Evolutionary conservation across 768 basidiomycete genomes (phyloP), one percentile per base, ranked within the genome.

Genomic region (Galerina sulciceps): DNA sequence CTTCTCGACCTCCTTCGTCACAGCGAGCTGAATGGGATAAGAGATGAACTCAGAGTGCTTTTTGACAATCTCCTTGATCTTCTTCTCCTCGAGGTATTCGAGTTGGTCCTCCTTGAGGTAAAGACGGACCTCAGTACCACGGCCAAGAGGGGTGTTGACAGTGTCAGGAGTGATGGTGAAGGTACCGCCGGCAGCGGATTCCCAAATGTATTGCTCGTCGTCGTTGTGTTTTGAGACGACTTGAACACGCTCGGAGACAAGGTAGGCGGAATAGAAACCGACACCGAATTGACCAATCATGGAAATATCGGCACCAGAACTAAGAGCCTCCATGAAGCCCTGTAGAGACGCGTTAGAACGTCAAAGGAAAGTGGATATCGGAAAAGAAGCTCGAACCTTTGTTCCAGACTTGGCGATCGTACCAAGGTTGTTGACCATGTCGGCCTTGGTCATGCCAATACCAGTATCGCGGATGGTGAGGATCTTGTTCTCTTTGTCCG

Each of bases 31-130:
- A 72, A 99, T 99, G 64, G 97, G 97, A 81, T 99, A 99, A 31
- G 96, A 98, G 79, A 99, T 99, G 83, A 99, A 99, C 81, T 99
- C 96, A 70, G 96, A 99, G 85, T 99, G 96, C 84, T 99, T 99
- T 87, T 99, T 99, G 74, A 99, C 96, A 67, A 96, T 93, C 67
- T 99, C 97, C 85, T 96, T 96, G 85, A 99, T 93, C 77, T 89
- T 89, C 85, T 97, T 97, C 87, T 99, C 96, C 82, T 99, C 96
- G 45, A 98, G 86, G 81, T 98, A 99, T 77, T 99, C 97, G 61
- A 92, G 88, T 79, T 99, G 94, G 75, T 99, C 97, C 75, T 99
- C 97, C 85, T 99, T 99, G 75, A 99, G 80, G 85, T 79, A 93
- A 60, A 96, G 88, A 64, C 89, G 89, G 69, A 96, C 85, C 77